Evolutionary conservation across 768 basidiomycete genomes (phyloP).

Genomic region (Suillus brevipes): DNA sequence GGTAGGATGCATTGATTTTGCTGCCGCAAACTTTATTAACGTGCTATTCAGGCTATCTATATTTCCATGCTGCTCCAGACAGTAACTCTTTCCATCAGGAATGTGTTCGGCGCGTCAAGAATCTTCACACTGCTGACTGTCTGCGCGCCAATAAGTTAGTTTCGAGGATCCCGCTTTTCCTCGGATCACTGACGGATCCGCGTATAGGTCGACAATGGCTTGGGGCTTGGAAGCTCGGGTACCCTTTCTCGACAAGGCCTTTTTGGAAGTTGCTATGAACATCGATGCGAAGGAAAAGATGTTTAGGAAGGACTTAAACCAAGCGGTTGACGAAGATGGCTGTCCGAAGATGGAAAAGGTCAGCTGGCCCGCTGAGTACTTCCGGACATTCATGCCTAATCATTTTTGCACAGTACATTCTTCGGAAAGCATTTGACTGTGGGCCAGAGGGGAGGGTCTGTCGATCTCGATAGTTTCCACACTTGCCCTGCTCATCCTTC

Average conservation of each 20-base stretch:
- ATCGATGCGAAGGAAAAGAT: constrained; percentile 84
- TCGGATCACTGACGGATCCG: constrained; percentile 9
- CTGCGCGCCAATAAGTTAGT: constrained; percentile 94
- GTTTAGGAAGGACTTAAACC: constrained; percentile 78
- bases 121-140: constrained; percentile 96
- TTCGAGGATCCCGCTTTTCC: background rate
- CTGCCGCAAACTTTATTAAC: constrained; percentile 11
- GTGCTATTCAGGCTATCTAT: constrained; percentile 76
- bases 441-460: constrained; percentile 72
- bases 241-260: constrained; percentile 96
- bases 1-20: constrained; percentile 45
- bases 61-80: constrained; percentile 98
- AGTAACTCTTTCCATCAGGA: constrained; percentile 90
- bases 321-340: constrained; percentile 82
- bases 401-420: constrained; percentile 67
- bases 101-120: constrained; percentile 91
- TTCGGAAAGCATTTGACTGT: constrained; percentile 94
- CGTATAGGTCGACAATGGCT: constrained; percentile 90
- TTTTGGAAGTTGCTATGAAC: constrained; percentile 93
- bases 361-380: constrained; percentile 9
- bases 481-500: background rate
- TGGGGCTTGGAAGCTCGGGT: constrained; percentile 99
- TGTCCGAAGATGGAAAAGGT: constrained; percentile 96
- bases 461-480: constrained; percentile 4
- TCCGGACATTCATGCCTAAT: constrained; percentile 7